Evolutionary conservation across 345 rosid species (phyloP).

Genomic region (Erucastrum elatum): DNA sequence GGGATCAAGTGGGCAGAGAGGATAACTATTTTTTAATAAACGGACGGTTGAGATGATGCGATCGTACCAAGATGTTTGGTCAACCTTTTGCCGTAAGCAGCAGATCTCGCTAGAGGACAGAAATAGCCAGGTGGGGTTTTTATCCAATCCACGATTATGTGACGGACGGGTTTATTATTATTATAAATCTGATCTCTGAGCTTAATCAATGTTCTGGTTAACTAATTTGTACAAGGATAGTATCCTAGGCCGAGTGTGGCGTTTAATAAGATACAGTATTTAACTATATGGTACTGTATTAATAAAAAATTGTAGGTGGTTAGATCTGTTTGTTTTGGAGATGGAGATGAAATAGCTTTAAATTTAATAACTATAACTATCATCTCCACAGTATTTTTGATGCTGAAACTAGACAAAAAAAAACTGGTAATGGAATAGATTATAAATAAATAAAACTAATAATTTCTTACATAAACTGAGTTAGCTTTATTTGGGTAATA

Average conservation of each 20-base stretch:
- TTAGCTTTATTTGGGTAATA: background rate
- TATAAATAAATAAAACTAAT: background rate
- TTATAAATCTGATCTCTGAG: background rate
- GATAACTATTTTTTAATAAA: background rate
- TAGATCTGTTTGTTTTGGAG: background rate
- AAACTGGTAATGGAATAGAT: background rate
- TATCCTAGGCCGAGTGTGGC: background rate
- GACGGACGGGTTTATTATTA: background rate
- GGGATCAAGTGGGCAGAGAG: slow-evolving; percentile 1
- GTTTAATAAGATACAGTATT: background rate
- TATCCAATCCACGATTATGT: background rate
- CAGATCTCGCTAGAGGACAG: background rate
- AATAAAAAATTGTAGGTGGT: background rate
- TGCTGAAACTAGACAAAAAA: background rate
- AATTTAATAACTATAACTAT: no score
- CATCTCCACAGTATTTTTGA: no score
- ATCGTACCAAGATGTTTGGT: background rate
- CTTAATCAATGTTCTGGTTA: background rate
- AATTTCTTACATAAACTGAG: no score
- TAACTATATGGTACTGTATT: background rate
- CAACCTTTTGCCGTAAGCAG: background rate
- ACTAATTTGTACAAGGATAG: background rate
- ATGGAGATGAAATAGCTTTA: background rate
- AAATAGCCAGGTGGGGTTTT: background rate
- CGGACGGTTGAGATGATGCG: background rate